phyloP scores from a whole-genome alignment of 305 asterid species.

The Solanum hybrid region DNA sequence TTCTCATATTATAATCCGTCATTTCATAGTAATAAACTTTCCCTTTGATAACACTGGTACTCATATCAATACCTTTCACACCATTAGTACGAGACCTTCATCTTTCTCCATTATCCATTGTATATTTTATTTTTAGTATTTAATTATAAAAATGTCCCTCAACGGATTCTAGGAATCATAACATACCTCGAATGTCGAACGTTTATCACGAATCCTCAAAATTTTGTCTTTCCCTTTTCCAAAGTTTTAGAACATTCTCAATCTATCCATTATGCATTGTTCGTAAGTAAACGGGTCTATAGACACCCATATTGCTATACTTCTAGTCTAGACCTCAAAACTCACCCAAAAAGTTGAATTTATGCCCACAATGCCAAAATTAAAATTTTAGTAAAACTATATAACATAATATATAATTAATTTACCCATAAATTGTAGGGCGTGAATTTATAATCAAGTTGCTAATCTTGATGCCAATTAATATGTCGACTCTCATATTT shows the following conservation, averaged over 20 bases:
- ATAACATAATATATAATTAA: background rate
- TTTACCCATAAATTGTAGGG: background rate
- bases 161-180: background rate
- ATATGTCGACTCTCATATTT: background rate
- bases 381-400: background rate
- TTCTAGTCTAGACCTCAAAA: background rate
- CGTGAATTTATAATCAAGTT: background rate
- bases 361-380: background rate
- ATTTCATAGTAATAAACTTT: background rate
- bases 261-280: background rate
- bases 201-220: background rate
- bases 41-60: background rate
- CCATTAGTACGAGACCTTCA: background rate
- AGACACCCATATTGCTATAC: background rate
- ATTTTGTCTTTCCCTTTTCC: background rate
- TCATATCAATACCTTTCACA: background rate
- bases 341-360: background rate
- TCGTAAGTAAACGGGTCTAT: background rate
- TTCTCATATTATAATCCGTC: background rate
- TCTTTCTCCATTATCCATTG: background rate
- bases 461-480: background rate
- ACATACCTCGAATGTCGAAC: background rate
- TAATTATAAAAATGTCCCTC: background rate
- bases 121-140: no score
- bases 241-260: no score